These are phyloP conservation scores for Bretziella fagacearum DNA, from an alignment of 2,329 filamentous ascomycete genomes.

Conservation along the genomic window DNA sequence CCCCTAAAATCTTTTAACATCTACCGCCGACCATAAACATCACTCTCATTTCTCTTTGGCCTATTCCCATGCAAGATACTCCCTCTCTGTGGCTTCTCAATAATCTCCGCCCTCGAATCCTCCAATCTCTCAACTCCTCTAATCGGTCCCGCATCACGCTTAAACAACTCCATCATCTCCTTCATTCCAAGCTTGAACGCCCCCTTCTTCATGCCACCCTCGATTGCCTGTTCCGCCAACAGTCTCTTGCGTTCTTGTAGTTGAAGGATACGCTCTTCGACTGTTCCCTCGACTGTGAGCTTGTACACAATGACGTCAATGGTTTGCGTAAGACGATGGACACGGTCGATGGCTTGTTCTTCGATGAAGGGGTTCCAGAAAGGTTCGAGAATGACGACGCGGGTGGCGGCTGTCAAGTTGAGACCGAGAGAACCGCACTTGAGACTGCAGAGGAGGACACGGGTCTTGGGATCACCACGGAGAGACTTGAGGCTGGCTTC, in stretches of 20 bases:
- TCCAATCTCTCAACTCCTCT: slow-evolving; percentile 1
- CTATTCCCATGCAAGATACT: slow-evolving; percentile 15
- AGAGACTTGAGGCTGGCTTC: slow-evolving; percentile 70
- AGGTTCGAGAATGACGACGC: slow-evolving; percentile 88
- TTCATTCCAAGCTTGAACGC: slow-evolving; percentile 76
- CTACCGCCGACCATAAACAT: slow-evolving; percentile 28
- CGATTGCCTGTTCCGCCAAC: slow-evolving; percentile 81
- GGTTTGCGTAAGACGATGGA: slow-evolving; percentile 95
- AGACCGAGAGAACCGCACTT: slow-evolving; percentile 87
- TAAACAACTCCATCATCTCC: slow-evolving; percentile 85
- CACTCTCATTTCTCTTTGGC: slow-evolving; percentile 23
- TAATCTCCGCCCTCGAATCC: slow-evolving; percentile 14
- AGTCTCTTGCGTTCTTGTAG: slow-evolving; percentile 87
- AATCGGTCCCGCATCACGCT: slow-evolving; percentile 25
- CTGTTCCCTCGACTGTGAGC: slow-evolving; percentile 68
- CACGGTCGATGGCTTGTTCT: slow-evolving; percentile 95
- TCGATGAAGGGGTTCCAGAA: slow-evolving; percentile 99
- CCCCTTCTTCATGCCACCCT: slow-evolving; percentile 55
- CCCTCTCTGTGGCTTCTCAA: slow-evolving; percentile 16
- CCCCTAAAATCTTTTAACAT: too few species aligned
- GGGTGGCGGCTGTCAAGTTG: slow-evolving; percentile 82
- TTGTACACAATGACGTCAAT: slow-evolving; percentile 91
- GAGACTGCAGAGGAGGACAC: slow-evolving; percentile 79
- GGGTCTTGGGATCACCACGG: slow-evolving; percentile 54
- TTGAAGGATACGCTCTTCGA: slow-evolving; percentile 88